phyloP scores from a whole-genome alignment of 805 yeast species.

The Saccharomycopsis sp. region DNA sequence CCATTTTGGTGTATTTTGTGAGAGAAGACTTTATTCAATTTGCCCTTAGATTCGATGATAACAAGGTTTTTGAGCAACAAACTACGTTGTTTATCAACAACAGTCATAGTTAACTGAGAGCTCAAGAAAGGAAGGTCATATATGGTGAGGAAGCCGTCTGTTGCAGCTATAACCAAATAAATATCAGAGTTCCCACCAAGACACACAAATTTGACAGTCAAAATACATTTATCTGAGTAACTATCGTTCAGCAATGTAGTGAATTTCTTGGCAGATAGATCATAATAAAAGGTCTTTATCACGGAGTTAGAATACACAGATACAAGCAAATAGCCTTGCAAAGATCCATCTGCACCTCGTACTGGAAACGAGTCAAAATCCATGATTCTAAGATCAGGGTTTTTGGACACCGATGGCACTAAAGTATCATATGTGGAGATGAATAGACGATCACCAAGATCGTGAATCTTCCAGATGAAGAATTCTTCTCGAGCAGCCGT shows the following conservation, averaged over 20 bases:
- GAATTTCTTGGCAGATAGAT: constrained; percentile 34
- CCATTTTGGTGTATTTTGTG: constrained; percentile 79
- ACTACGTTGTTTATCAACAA: neutral
- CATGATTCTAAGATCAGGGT: constrained; percentile 88
- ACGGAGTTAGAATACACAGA: constrained; percentile 84
- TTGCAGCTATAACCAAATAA: constrained; percentile 54
- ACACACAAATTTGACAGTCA: constrained; percentile 48
- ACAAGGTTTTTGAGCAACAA: neutral
- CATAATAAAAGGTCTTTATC: constrained; percentile 58
- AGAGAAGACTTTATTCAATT: constrained; percentile 31
- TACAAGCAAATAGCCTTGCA: constrained; percentile 45
- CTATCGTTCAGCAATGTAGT: constrained; percentile 37
- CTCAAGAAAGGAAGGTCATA: constrained; percentile 41
- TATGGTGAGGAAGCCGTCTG: constrained; percentile 72
- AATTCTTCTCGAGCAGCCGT: constrained; percentile 88
- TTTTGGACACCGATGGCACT: constrained; percentile 42
- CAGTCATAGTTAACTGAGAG: constrained; percentile 4
- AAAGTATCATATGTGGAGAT: constrained; percentile 46
- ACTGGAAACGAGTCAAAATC: constrained; percentile 56
- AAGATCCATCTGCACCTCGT: constrained; percentile 22
- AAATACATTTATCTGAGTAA: constrained; percentile 72
- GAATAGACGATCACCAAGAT: constrained; percentile 34
- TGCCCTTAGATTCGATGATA: constrained; percentile 5
- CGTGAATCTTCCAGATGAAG: constrained; percentile 62
- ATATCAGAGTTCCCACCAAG: constrained; percentile 23